Base-by-base conservation (phyloP, 768 basidiomycete species). In the Lyophyllum semitale region DNA sequence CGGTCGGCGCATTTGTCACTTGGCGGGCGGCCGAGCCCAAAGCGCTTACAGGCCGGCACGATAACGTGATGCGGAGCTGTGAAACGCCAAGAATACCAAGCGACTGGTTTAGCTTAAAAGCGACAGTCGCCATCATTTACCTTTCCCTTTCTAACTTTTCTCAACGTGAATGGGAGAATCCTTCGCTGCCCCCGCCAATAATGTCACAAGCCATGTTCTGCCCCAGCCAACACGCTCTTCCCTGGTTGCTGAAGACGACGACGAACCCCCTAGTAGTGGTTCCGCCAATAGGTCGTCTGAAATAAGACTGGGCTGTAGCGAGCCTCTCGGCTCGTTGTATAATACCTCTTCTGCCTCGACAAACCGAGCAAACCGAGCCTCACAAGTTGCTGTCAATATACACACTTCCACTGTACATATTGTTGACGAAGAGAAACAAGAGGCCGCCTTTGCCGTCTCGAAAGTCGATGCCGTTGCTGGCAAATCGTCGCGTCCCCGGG, bases 201-300 rank as follows among this genome's bases (percentile, higher is more conserved):
- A 71, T 71, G 68, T 51, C 57, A 54, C 66, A 51, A 69, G 59
- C 54, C 63, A 59, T 55, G 63, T 59, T 56, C 63, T 72, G 63
- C 67, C 69, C 40, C 71, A 70, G 63, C 67, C 71, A 66, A 59
- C 70, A 58, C 60, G 53, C 49, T 58, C 66, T 51, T 55, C 70
- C 43, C 61, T 70, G 56, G 59, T 70, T 65, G 60, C 66, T 55
- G 75, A 77, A 71, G 74, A 77, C 55, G 74, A 75, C 56, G 74
- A 77, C 37, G 73, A 75, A 68, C 75, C 74, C 60, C 74, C 75
- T 74, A 74, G 72, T 75, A 74, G 70, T 72, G 68, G 71, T 60
- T 62, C 59, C 64, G 23, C 58, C 55, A n/a, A 47, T 67, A 25
- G 70, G 68, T 33, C 65, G 61, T 23, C 68, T 72, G 58, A 76